Conservation (phyloP, 208 protist genomes). For the Trypanosoma conorhini region DNA sequence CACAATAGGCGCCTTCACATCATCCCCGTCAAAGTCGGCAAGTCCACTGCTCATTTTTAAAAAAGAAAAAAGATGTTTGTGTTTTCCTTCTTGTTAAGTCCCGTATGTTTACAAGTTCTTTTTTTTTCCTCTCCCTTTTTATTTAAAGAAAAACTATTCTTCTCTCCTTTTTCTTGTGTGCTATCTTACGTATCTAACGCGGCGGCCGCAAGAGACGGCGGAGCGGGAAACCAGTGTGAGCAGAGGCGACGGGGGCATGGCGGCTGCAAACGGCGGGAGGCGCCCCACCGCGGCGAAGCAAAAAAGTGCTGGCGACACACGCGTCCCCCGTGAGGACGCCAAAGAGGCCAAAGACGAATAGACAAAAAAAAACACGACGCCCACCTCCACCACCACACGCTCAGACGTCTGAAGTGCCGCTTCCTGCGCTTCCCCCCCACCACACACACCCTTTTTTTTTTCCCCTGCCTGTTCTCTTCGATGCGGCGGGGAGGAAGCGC, state of each 20-base stretch:
- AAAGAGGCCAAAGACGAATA: not conserved
- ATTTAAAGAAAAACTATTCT: not conserved
- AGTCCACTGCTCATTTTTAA: conserved; percentile 76
- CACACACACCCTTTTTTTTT: not conserved
- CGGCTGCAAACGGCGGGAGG: not conserved
- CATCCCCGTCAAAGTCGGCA: conserved; percentile 91
- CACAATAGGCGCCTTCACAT: conserved; percentile 74
- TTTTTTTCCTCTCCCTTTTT: conserved; percentile 7
- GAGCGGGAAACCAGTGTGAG: not conserved
- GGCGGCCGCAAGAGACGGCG: not conserved
- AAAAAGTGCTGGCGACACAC: too few relatives aligned
- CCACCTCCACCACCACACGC: too few relatives aligned
- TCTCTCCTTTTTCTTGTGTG: not conserved
- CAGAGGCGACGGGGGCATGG: not conserved
- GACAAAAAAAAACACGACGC: not conserved
- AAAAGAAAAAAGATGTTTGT: not conserved
- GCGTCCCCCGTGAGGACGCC: too few relatives aligned
- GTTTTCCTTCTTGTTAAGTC: conserved; percentile 19
- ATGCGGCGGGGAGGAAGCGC: too few relatives aligned
- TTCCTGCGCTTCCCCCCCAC: too few relatives aligned
- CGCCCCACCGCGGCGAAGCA: not conserved
- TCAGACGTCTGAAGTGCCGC: too few relatives aligned
- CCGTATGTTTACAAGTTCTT: conserved; percentile 3
- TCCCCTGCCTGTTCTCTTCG: too few relatives aligned
- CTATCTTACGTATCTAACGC: not conserved